Base-by-base conservation (phyloP, 1,284 basidiomycete species). In the Vanrija humicola region DNA sequence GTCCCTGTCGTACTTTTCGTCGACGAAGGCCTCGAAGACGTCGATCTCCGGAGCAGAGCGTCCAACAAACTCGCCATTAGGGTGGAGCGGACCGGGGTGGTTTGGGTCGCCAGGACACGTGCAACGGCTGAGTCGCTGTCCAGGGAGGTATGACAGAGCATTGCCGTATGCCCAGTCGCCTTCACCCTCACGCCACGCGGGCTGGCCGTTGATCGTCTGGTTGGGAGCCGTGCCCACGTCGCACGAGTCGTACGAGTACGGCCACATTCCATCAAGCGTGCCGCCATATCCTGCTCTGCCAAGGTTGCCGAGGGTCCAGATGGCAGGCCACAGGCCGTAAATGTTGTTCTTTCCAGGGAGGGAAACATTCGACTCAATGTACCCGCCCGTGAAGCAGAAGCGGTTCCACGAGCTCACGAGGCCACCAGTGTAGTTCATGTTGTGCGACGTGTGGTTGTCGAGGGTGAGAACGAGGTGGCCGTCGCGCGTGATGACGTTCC, bases 1-100 rank as follows among this genome's bases (percentile, higher is more conserved):
- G 2, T 39, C 23, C 5, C 21, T 18, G 18, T 8, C 1, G n/a
- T 21, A 6, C 34, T 34, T 34, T 21, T 45, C 4, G 66, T 70
- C 45, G 56, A 75, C 62, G 63, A 84, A 81, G 6, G 87, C 88
- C 72, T 90, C 88, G 56, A 90, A 81, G 40, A 90, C 78, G 75
- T 90, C 88, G 54, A 95, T 91, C 76, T 94, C 90, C 6, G 90
- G 91, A 0, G 90, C 88, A 0, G 85, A 81, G 29, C 91, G 83
- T n/a, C 88, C 92, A 3, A 87, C 83, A 64, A 82, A 89, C 2
- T 85, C 82, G 16, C 89, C 90, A 62, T 85, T 81, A 0, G 74
- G 51, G 38, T 79, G 78, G 42, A 80, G 74, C 14, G 90, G 90
- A 0, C 90, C 90, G 0, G 90, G 91, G 70, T 94, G 91, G 1